phyloP scores from a whole-genome alignment of 75 land plant species.

The Cupressus sempervirens region DNA sequence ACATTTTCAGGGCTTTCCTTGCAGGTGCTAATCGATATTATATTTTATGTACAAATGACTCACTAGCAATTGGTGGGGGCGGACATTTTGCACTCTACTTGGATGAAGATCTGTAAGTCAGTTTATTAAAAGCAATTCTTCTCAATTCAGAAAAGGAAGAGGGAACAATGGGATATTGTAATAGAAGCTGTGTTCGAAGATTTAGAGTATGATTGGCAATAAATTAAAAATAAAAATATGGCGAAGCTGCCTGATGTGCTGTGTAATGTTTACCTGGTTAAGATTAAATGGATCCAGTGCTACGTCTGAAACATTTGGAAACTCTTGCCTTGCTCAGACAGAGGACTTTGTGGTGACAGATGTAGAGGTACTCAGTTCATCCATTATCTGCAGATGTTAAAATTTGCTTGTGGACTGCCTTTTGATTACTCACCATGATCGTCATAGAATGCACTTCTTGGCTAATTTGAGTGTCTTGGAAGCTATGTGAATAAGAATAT shows the following conservation, averaged over 20 bases:
- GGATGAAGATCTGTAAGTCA: slow-evolving; percentile 76
- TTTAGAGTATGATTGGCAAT: background rate
- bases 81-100: slow-evolving; percentile 93
- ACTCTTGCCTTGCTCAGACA: slow-evolving; percentile 68
- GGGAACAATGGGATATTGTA: background rate
- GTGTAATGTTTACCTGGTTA: background rate
- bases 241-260: background rate
- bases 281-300: slow-evolving; percentile 84
- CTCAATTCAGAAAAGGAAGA: background rate
- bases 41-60: slow-evolving; percentile 67
- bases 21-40: slow-evolving; percentile 85
- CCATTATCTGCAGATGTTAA: background rate
- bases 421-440: background rate
- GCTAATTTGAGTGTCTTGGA: background rate
- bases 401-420: background rate
- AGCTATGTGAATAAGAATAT: background rate
- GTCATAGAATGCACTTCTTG: background rate
- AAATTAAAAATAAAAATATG: background rate
- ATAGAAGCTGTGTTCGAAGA: background rate
- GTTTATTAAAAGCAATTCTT: background rate
- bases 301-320: slow-evolving; percentile 71
- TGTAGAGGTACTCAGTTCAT: slow-evolving; percentile 55
- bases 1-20: background rate
- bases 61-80: slow-evolving; percentile 90
- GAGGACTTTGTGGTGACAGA: slow-evolving; percentile 74